Evolutionary conservation across 441 rosid genomes (phyloP), one percentile per base, ranked within the genome.

Genomic region (Populus hybrid): DNA sequence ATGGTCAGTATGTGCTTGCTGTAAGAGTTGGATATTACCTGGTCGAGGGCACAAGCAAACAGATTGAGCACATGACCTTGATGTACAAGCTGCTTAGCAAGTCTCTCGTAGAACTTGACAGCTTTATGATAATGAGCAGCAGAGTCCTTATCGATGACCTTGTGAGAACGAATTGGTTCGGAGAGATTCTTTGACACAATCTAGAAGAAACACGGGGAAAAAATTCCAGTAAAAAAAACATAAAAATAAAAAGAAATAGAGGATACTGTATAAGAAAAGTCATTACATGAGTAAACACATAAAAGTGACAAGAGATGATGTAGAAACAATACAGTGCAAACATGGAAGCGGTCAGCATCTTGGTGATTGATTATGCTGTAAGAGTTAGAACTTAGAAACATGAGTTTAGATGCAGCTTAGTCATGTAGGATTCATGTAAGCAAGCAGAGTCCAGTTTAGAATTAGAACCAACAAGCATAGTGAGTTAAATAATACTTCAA

Each of bases 51-150:
- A 83, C 98, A 87, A 5, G 98, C 99, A 79, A 92, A 95, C 76
- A 95, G 87, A 89, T 95, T 97, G 38, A 95, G 97, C 75, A 93
- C 91, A 76, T 95, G 99, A 23, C 99, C 99, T 82, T 95, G 99
- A 83, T 95, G 93, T 83, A 95, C 95, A 80, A 95, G 98, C 86
- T 95, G 95, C 83, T 92, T 95, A 1, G 97, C 87, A 78, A 95
- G 93, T 20, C 83, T 84, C 69, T 91, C 94, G 64, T 91, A 92
- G 82, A 93, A 92, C 78, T 89, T 92, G 3, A 92, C 91, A 42
- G 99, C 97, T 87, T 89, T 87, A 74, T 90, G 89, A 82, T 86
- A 92, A 86, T 81, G 75, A 5, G 86, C 87, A 80, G 92, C 98
- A 78, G 97, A 91, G 85, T 93, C 98, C 81, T 91, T 93, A 78